Evolutionary conservation across 2,329 filamentous ascomycete species (phyloP).

Genomic region (Rhexocercosporidium sp.): DNA sequence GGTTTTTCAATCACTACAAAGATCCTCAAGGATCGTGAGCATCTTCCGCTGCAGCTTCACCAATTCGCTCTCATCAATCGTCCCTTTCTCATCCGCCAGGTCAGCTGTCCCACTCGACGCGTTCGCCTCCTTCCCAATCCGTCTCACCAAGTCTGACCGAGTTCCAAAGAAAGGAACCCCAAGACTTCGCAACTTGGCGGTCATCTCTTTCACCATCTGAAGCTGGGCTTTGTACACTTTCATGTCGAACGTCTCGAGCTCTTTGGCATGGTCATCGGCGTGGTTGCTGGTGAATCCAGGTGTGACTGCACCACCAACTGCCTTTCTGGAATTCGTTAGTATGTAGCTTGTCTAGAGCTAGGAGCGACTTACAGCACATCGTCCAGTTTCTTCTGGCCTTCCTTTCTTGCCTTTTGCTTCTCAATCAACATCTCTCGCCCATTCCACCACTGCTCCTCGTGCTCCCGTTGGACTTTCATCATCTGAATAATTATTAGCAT

Average conservation of each 20-base stretch:
- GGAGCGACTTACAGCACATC: slow-evolving; percentile 54
- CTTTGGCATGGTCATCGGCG: slow-evolving; percentile 53
- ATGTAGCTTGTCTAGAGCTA: slow-evolving; percentile 7
- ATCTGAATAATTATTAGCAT: slow-evolving; percentile 47
- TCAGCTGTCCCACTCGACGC: slow-evolving; percentile 22
- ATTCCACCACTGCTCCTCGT: slow-evolving; percentile 66
- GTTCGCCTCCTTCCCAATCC: slow-evolving; percentile 39
- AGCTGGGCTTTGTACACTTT: slow-evolving; percentile 66
- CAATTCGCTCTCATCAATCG: slow-evolving; percentile 49
- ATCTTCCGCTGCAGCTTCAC: slow-evolving; percentile 52
- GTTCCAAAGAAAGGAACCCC: slow-evolving; percentile 67
- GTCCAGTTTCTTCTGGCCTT: slow-evolving; percentile 58
- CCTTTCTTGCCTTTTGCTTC: slow-evolving; percentile 55
- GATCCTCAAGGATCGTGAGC: slow-evolving; percentile 55
- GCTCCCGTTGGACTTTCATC: slow-evolving; percentile 65
- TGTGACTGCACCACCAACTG: slow-evolving; percentile 49
- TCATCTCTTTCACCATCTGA: slow-evolving; percentile 64
- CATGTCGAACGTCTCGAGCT: slow-evolving; percentile 62
- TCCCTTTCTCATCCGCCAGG: slow-evolving; percentile 32
- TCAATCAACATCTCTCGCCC: slow-evolving; percentile 56
- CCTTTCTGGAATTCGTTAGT: slow-evolving; percentile 44
- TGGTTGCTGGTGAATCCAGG: slow-evolving; percentile 35
- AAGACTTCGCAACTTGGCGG: slow-evolving; percentile 57
- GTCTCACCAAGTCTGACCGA: slow-evolving; percentile 48
- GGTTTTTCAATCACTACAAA: slow-evolving; percentile 46